Evolutionary conservation across 345 rosid species (phyloP).

Genomic region (Mercurialis annua): DNA sequence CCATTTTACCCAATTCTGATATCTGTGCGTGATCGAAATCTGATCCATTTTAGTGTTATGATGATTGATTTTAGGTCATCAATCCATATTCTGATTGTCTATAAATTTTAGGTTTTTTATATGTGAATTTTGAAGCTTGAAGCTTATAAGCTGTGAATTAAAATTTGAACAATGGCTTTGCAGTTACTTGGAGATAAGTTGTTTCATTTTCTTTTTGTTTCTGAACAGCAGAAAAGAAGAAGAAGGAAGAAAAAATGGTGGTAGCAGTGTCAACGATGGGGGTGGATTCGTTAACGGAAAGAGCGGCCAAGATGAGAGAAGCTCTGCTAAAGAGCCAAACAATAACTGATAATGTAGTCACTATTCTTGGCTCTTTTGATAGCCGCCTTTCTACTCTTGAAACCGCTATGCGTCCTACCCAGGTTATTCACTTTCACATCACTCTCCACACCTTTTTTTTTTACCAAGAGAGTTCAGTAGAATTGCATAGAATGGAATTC

Average conservation of each 20-base stretch:
- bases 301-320: slow-evolving; percentile 72
- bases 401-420: slow-evolving; percentile 99
- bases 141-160: no score
- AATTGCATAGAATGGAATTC: neutral
- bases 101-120: no score
- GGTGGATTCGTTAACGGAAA: slow-evolving; percentile 69
- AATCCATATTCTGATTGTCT: no score
- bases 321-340: slow-evolving; percentile 85
- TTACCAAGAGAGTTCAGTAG: no score
- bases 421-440: slow-evolving; percentile 38
- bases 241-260: slow-evolving; percentile 22
- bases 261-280: slow-evolving; percentile 41
- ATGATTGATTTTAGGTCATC: no score
- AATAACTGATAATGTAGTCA: slow-evolving; percentile 79
- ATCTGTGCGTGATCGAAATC: no score
- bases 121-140: no score
- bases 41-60: no score
- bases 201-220: neutral
- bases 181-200: no score
- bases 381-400: slow-evolving; percentile 98
- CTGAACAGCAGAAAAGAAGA: neutral
- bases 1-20: no score
- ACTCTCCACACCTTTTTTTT: no score
- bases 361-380: slow-evolving; percentile 94
- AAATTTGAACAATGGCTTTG: no score